phyloP scores from a whole-genome alignment of 768 basidiomycete genomes.

The Dioszegia crocea region DNA sequence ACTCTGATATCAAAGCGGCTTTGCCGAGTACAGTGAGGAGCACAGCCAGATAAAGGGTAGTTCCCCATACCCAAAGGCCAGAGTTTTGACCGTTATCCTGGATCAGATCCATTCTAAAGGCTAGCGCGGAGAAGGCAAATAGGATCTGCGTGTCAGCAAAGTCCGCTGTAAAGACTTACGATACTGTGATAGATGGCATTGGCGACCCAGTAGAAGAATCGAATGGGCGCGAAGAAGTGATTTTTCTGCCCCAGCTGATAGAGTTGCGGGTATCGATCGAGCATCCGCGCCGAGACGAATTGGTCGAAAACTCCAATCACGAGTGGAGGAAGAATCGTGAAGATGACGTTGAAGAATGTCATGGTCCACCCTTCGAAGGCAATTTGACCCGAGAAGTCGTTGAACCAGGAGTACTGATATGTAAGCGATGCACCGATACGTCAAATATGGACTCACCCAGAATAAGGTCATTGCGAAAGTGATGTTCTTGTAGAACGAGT shows the following conservation, averaged over 20 bases:
- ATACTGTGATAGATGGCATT: constrained; percentile 51
- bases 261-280: constrained; percentile 94
- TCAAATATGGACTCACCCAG: constrained; percentile 62
- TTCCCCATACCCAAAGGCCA: constrained; percentile 99
- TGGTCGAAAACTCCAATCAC: constrained; percentile 99
- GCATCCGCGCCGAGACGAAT: constrained; percentile 91
- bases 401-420: constrained; percentile 89
- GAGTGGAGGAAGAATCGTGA: constrained; percentile 90
- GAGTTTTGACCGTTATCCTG: constrained; percentile 73
- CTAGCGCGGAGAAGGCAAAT: constrained; percentile 78
- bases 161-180: constrained; percentile 25
- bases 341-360: constrained; percentile 92
- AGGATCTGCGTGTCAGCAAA: constrained; percentile 58
- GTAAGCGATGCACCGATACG: constrained; percentile 12
- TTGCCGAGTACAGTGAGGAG: constrained; percentile 94
- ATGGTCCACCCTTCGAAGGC: constrained; percentile 98
- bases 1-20: constrained; percentile 96
- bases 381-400: constrained; percentile 98
- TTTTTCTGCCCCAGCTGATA: constrained; percentile 93
- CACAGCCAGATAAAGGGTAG: constrained; percentile 87
- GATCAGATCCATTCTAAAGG: constrained; percentile 91
- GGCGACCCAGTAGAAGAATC: constrained; percentile 50
- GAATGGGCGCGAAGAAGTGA: constrained; percentile 59
- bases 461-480: constrained; percentile 97
- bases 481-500: constrained; percentile 99